Base-by-base conservation (phyloP, 805 yeast species). In the Kodamaea leandrae region DNA sequence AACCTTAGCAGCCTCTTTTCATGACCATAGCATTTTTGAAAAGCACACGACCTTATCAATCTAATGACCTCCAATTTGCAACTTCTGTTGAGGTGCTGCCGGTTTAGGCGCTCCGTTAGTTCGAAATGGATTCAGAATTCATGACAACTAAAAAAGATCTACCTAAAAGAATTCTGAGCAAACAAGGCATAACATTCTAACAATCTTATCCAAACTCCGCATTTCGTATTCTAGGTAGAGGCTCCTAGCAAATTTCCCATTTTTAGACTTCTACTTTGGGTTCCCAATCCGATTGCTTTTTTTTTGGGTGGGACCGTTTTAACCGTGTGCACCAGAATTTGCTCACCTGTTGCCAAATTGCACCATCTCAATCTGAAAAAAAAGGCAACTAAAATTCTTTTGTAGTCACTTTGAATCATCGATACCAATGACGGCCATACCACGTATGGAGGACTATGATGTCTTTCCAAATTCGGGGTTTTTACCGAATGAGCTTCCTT, bases 391-490 rank as follows among this genome's bases (percentile, higher is more conserved):
- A n/a, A 27, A 27, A 5, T 27, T 13, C 17, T 27, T 8, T 6
- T 14, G 7, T 14, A 14, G 5, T 21, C 9, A 6, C 6, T 7
- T 7, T 21, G 6, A 6, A 21, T 7, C 13, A n/a, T 27, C 32
- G 3, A 16, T 5, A 27, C 32, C 5, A 4, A 27, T 30, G 21
- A 35, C 34, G 38, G 19, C 38, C 12, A 45, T 58, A 37, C 57
- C 63, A 18, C 39, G 38, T 4, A 35, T 83, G 26, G 72, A 66
- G 41, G 83, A 82, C 55, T 90, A 80, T 58, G 90, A 82, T 32
- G 76, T 90, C 27, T 82, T 86, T 16, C 76, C 79, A 3, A 60
- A 54, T 19, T 76, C 86, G 0, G 98, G 97, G 21, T 90, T 90
- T 55, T 71, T 91, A 16, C 96, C 97, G 2, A 74, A 72, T 6